A percentile compares a stretch with the other conserved stretches of the same genome.
These are phyloP conservation scores for Hirsutella minnesotensis DNA, from an alignment of 2,329 filamentous ascomycete genomes.

Conservation along the genomic window DNA sequence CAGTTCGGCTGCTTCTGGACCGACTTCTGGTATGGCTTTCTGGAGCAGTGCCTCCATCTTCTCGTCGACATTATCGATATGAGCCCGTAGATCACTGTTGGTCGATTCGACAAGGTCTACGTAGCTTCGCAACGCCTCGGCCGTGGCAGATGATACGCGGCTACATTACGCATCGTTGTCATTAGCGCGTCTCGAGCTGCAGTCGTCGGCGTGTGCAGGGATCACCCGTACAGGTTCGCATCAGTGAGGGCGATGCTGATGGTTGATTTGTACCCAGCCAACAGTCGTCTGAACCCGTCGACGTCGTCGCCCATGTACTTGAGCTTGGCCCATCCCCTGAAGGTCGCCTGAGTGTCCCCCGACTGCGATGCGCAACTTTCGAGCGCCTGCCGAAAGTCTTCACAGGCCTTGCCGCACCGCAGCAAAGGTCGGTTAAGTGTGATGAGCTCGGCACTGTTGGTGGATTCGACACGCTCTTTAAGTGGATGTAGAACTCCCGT, in stretches of 20 bases:
- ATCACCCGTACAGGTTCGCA: conserved; percentile 12
- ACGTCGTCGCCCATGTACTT: conserved; percentile 7
- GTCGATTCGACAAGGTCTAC: background rate
- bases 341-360: background rate
- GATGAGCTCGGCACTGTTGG: background rate
- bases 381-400: conserved; percentile 5
- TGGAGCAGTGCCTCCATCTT: background rate
- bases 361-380: background rate
- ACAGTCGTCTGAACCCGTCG: conserved; percentile 8
- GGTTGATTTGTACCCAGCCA: conserved; percentile 13
- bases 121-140: background rate
- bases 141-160: background rate
- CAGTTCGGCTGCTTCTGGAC: background rate
- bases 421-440: background rate
- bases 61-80: background rate
- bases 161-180: background rate
- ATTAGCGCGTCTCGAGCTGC: background rate
- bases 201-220: too few relatives aligned
- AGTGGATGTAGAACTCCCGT: background rate
- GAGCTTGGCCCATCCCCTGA: conserved; percentile 1
- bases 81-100: background rate
- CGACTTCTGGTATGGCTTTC: background rate
- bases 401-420: conserved; percentile 4
- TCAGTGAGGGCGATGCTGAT: conserved; percentile 15
- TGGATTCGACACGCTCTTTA: background rate